phyloP scores from a whole-genome alignment of 2,329 filamentous ascomycete species.

The Penicillium sp. region DNA sequence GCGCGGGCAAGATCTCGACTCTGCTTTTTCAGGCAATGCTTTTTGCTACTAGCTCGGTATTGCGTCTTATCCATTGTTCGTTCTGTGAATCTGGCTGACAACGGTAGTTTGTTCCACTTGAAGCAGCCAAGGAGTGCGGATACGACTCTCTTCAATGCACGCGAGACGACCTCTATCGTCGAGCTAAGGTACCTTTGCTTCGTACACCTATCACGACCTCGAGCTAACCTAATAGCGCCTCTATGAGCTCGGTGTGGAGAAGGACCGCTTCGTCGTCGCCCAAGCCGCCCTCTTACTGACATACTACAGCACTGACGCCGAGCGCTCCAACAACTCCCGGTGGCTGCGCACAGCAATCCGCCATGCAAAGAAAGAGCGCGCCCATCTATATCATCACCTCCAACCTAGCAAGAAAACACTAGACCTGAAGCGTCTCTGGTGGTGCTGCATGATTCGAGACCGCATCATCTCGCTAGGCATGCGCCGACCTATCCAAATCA shows the following conservation, averaged over 20 bases:
- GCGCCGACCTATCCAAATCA: slow-evolving; percentile 23
- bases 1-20: slow-evolving; percentile 16
- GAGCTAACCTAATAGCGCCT: slow-evolving; percentile 6
- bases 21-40: slow-evolving; percentile 23
- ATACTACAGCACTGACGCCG: slow-evolving; percentile 21
- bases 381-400: slow-evolving; percentile 10
- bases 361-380: slow-evolving; percentile 15
- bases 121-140: slow-evolving; percentile 21
- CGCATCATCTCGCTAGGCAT: slow-evolving; percentile 22
- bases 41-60: slow-evolving; percentile 19
- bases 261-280: slow-evolving; percentile 14
- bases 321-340: slow-evolving; percentile 18
- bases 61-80: neutral
- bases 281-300: slow-evolving; percentile 18
- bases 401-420: slow-evolving; percentile 1
- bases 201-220: neutral
- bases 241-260: slow-evolving; percentile 16
- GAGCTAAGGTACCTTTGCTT: slow-evolving; percentile 18
- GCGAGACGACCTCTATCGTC: slow-evolving; percentile 21
- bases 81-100: neutral
- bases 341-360: slow-evolving; percentile 19
- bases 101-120: slow-evolving; percentile 16
- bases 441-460: slow-evolving; percentile 24
- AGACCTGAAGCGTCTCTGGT: slow-evolving; percentile 22
- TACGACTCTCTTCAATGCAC: slow-evolving; percentile 17